Evolutionary conservation across 495 filamentous ascomycete species (phyloP), one percentile per base, ranked within the genome.

Genomic region (Penicillium coffeae): DNA sequence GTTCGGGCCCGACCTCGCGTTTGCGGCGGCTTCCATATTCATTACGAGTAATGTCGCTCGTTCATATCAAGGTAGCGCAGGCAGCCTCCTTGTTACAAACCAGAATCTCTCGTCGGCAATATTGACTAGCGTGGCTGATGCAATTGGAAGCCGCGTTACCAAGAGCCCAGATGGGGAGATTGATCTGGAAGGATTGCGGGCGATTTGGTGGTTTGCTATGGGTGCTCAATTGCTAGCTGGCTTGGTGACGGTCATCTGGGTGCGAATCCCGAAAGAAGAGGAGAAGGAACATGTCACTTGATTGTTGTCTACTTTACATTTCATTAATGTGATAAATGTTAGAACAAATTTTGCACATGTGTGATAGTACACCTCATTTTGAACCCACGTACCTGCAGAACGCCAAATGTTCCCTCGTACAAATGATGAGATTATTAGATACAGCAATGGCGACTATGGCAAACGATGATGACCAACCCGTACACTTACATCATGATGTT

Each of bases 151-250:
- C 1, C 62, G 65, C 14, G 63, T 76, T 10, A 63, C 69, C 33
- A 50, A 41, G 6, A 48, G 60, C 3, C 55, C 68, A 0, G 47
- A 62, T 42, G 70, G 68, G 6, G 56, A 68, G 47, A 55, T 73
- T 36, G 70, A 64, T 7, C 53, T 76, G 9, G 37, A 68, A 20
- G 69, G 71, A 10, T 44, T 76, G 8, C 62, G 55, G 16, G 69
- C 71, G 1, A 69, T 71, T 33, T 77, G 73, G 72, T 77, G 72
- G 71, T 73, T 77, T 57, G 69, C 62, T 0, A 50, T 77, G 16
- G 69, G 45, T 6, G 56, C 58, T 2, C 54, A 69, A n/a, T 20
- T 74, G 27, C 34, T 57, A 41, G 71, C 65, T 2, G 71, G 66
- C 1, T 45, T 70, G 2, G 60, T 77, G 45, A 74, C 66, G 3